Base-by-base conservation (phyloP, 192 early-diverging fungal genomes). In the Chytriomyces sp. region DNA sequence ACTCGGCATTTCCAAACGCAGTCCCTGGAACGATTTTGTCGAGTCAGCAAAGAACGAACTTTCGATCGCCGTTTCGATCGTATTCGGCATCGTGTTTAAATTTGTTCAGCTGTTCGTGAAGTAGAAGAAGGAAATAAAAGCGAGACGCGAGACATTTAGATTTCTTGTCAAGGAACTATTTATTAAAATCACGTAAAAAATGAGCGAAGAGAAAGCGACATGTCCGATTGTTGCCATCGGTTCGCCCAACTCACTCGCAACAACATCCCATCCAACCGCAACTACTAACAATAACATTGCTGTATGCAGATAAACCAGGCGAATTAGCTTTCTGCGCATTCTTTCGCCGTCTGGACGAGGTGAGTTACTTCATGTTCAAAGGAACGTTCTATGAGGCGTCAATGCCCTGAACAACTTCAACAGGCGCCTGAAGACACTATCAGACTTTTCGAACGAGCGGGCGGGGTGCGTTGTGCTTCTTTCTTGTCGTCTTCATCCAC, bases 361-460 rank as follows among this genome's bases (percentile, higher is more conserved):
- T 87, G 45, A 67, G 80, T 24, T 44, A 20, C 77, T 16, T 61
- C 50, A 16, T 28, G n/a, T 24, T 24, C 35, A 53, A 10, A 7
- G 0, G 18, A 10, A 48, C 46, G 23, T 45, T 11, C 24, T 24
- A 49, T 45, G 4, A 69, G 16, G 6, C 20, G 8, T 43, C 44
- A 28, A 20, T 48, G 26, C 44, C 53, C 23, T 66, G 46, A 43
- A 57, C 35, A 3, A 61, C 46, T 13, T 72, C 43, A 45, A 5
- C 61, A 91, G 89, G 82, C 83, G 79, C 64, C 76, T 7, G 89
- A 84, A 66, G 84, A 85, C 45, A 90, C 89, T 23, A 84, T 94
- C 43, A 82, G 91, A 6, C 73, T 94, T 26, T 94, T 94, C 61
- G 92, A 94, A 70, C 86, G 93, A 53, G 89, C 88, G 60, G 79